Evolutionary conservation across 1,139 yeast genomes (phyloP), one percentile per base, ranked within the genome.

Genomic region (Candida tropicalis): DNA sequence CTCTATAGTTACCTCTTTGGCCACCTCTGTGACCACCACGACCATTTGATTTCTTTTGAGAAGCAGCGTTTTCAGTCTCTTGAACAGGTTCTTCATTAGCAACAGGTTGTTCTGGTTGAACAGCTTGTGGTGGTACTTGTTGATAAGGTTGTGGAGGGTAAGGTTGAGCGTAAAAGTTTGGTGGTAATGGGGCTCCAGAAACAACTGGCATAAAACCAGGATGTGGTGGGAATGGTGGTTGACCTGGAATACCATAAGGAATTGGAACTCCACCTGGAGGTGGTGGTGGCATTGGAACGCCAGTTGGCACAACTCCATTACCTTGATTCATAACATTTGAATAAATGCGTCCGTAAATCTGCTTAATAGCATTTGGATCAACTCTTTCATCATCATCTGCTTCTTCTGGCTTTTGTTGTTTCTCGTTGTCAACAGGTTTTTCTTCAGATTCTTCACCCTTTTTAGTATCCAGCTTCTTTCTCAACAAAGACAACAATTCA

Each of bases 271-370:
- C 31, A 20, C 50, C 44, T 41, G 43, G 44, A 22, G 52, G 52
- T 26, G 53, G 54, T 35, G 58, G 64, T 31, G 36, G 29, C 6
- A 25, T 20, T 39, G 42, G 18, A n/a, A 17, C 11, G 4, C 38
- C 53, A 25, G 58, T 61, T 15, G 55, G 57, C 24, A 54, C 57
- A 31, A 53, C 55, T 22, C 56, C 55, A 23, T 49, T 55, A 3
- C 72, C 75, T 48, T 70, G 76, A 50, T 62, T 61, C 77, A 73
- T 70, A 32, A 68, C 72, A 45, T 66, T 61, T 47, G 68, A 64
- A 56, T 70, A 71, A 36, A 77, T 73, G 41, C 77, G 79, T 1
- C 79, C 79, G 42, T 80, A 68, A 40, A 75, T 70, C 48, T 68
- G 75, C 49, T 73, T 73, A 40, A 75, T 71, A 7, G 78, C 79